A percentile compares a stretch with the other conserved stretches of the same genome.
Conservation (phyloP, 2,329 filamentous ascomycete species). For the Mycosphaerella sp. region DNA sequence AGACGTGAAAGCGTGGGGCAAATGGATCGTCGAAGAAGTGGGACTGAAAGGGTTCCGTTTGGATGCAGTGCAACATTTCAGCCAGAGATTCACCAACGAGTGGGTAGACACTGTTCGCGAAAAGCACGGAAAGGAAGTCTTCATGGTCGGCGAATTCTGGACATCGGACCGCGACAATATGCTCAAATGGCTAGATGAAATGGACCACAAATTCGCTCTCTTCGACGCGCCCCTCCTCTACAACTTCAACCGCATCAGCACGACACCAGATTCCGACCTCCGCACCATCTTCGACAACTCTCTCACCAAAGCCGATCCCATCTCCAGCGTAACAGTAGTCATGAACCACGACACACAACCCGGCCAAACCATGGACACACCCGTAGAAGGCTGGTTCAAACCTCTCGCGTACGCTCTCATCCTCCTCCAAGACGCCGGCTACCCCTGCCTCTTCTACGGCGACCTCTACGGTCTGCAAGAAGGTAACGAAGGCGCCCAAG, state of each 20-base stretch:
- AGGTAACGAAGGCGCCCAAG: constrained; percentile 48
- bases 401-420: constrained; percentile 65
- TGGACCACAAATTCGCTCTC: constrained; percentile 54
- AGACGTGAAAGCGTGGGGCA: constrained; percentile 60
- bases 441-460: constrained; percentile 59
- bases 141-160: constrained; percentile 66
- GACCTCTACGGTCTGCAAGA: constrained; percentile 56
- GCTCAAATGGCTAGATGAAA: constrained; percentile 42
- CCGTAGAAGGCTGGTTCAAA: constrained; percentile 62
- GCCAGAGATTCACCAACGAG: constrained; percentile 55
- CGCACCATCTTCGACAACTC: constrained; percentile 34
- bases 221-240: constrained; percentile 64
- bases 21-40: constrained; percentile 57
- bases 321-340: constrained; percentile 16
- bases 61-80: constrained; percentile 67
- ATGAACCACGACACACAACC: constrained; percentile 64
- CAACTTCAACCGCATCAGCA: constrained; percentile 50
- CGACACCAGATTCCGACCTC: constrained; percentile 54
- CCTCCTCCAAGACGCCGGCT: constrained; percentile 55
- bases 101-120: constrained; percentile 50
- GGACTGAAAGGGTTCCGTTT: constrained; percentile 60
- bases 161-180: constrained; percentile 51
- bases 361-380: constrained; percentile 56
- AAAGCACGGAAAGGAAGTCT: constrained; percentile 45
- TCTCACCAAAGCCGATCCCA: constrained; percentile 14